phyloP scores from a whole-genome alignment of 192 early-diverging fungal species.

The Entomortierella beljakovae region DNA sequence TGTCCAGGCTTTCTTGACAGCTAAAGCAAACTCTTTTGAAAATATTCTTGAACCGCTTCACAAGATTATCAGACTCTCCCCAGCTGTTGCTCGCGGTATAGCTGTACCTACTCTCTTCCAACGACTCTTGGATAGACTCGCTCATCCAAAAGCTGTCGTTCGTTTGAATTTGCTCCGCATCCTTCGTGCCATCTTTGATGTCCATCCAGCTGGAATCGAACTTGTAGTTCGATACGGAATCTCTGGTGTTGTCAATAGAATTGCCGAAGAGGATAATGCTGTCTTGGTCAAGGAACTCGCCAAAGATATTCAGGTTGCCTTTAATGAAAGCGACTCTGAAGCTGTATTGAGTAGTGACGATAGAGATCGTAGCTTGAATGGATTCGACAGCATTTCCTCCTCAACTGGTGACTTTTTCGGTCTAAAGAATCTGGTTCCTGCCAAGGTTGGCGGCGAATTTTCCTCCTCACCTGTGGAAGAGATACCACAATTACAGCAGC shows the following conservation, averaged over 20 bases:
- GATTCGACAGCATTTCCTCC: slow-evolving; percentile 20
- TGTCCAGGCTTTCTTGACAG: slow-evolving; percentile 54
- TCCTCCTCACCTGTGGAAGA: too few species aligned
- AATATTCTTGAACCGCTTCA: slow-evolving; percentile 65
- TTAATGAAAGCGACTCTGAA: slow-evolving; percentile 48
- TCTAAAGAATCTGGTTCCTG: not conserved
- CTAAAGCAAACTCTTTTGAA: slow-evolving; percentile 66
- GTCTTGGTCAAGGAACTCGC: slow-evolving; percentile 64
- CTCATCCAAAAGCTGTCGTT: slow-evolving; percentile 61
- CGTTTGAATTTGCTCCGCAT: slow-evolving; percentile 63
- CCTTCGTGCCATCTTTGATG: slow-evolving; percentile 59
- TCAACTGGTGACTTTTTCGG: slow-evolving; percentile 24
- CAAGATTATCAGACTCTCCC: slow-evolving; percentile 58
- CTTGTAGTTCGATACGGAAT: slow-evolving; percentile 50
- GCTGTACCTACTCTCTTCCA: slow-evolving; percentile 54
- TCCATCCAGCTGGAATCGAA: slow-evolving; percentile 46
- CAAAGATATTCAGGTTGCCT: slow-evolving; percentile 52
- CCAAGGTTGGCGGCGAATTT: not conserved
- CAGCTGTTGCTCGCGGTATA: slow-evolving; percentile 38
- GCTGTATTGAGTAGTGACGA: slow-evolving; percentile 22
- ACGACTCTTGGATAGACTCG: slow-evolving; percentile 44
- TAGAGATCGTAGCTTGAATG: not conserved
- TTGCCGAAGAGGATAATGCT: slow-evolving; percentile 58
- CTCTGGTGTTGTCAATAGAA: slow-evolving; percentile 30
- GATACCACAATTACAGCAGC: not conserved